A percentile compares a stretch with the other conserved stretches of the same genome.
phyloP scores from a whole-genome alignment of 345 rosid species.

The Lagerstroemia speciosa region DNA sequence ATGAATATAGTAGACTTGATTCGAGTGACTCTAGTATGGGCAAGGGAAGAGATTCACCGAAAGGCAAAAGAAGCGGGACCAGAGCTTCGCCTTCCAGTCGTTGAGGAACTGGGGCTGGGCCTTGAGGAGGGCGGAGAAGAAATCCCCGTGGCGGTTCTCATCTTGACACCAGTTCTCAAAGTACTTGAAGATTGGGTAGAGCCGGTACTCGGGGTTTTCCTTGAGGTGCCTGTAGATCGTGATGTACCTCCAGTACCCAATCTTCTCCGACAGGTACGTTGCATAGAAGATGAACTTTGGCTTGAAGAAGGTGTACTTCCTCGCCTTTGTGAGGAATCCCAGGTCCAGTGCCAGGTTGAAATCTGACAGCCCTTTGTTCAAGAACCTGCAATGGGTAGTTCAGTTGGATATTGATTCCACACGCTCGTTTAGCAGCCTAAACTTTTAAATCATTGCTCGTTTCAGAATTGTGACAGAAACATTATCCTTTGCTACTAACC shows the following conservation, averaged over 20 bases:
- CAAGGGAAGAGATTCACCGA: conserved; percentile 45
- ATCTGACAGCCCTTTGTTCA: conserved; percentile 97
- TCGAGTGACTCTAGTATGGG: too few relatives aligned
- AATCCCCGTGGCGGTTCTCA: conserved; percentile 95
- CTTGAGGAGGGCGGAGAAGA: conserved; percentile 93
- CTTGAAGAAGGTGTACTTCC: conserved; percentile 96
- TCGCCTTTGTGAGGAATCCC: conserved; percentile 95
- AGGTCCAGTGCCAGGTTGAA: conserved; percentile 94
- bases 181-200: conserved; percentile 95
- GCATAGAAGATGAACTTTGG: conserved; percentile 98
- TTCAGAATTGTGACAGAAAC: too few relatives aligned
- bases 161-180: conserved; percentile 99
- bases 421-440: too few relatives aligned
- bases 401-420: not conserved
- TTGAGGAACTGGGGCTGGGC: conserved; percentile 98
- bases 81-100: conserved; percentile 95
- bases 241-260: conserved; percentile 95
- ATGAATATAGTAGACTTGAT: too few relatives aligned
- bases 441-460: not conserved
- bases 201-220: conserved; percentile 78
- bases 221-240: conserved; percentile 89
- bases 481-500: conserved; percentile 30
- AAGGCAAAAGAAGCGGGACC: conserved; percentile 97
- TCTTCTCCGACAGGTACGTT: conserved; percentile 87
- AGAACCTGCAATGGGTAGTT: conserved; percentile 41